phyloP scores from a whole-genome alignment of 164 flowering plant genomes.

The Magnolia sinica region DNA sequence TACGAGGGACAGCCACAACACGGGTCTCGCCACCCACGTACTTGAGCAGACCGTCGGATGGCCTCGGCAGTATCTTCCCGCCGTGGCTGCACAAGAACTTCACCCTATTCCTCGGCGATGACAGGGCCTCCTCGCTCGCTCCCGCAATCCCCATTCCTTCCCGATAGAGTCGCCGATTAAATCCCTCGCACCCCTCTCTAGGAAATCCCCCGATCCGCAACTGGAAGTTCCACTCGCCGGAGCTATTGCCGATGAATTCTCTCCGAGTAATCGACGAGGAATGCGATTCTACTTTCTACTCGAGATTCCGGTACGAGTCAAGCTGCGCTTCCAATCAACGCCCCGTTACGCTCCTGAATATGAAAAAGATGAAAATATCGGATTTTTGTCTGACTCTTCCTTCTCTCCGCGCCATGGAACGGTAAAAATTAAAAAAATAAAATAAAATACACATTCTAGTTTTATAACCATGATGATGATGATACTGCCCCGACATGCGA shows the following conservation, averaged over 20 bases:
- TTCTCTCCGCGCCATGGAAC: too few species aligned
- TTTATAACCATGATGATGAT: too few species aligned
- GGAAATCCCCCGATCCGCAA: not conserved
- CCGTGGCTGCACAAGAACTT: constrained; percentile 86
- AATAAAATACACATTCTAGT: too few species aligned
- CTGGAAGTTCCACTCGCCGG: not conserved
- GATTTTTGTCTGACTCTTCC: too few species aligned
- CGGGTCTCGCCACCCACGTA: constrained; percentile 98
- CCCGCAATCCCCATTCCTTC: not conserved
- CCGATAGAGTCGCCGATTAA: not conserved
- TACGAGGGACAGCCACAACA: constrained; percentile 53
- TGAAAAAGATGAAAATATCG: too few species aligned
- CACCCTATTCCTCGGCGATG: constrained; percentile 39
- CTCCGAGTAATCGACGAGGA: not conserved
- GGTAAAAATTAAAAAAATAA: too few species aligned
- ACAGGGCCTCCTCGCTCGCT: constrained; percentile 7
- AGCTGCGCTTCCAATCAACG: too few species aligned
- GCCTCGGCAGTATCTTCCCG: constrained; percentile 79
- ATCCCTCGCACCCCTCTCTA: not conserved
- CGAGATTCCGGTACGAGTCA: not conserved
- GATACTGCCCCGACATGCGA: too few species aligned
- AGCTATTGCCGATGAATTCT: not conserved
- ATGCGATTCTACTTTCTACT: not conserved
- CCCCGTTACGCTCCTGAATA: too few species aligned
- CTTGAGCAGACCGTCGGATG: constrained; percentile 67